Conservation (phyloP, 495 filamentous ascomycete genomes). For the Chlorociboria aeruginascens region DNA sequence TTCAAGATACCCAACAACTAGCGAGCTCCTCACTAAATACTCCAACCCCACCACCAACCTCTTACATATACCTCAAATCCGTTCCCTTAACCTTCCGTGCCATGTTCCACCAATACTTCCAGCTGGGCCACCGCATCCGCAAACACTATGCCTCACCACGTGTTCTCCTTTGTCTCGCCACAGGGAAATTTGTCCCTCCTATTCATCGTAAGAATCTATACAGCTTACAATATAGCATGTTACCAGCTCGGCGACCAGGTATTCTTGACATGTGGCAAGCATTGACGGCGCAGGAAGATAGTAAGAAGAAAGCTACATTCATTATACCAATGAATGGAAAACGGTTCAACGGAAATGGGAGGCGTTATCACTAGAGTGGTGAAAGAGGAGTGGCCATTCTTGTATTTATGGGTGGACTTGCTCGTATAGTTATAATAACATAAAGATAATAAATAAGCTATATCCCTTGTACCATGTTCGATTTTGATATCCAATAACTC, state of each 20-base stretch:
- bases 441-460: no score
- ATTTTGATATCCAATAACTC: no score
- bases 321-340: conserved; percentile 13
- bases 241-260: conserved; percentile 68
- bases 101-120: conserved; percentile 96
- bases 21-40: conserved; percentile 17
- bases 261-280: conserved; percentile 78
- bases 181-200: conserved; percentile 79
- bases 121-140: conserved; percentile 79
- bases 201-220: conserved; percentile 92
- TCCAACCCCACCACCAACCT: conserved; percentile 35
- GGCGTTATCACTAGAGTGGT: neutral
- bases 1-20: conserved; percentile 54
- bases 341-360: conserved; percentile 12
- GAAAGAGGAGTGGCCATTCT: no score
- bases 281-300: conserved; percentile 34
- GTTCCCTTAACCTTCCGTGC: conserved; percentile 79
- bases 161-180: conserved; percentile 78
- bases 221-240: conserved; percentile 96
- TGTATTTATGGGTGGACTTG: no score
- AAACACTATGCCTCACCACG: conserved; percentile 88
- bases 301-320: conserved; percentile 1
- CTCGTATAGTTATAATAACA: no score
- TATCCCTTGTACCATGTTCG: no score
- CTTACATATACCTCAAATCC: conserved; percentile 77